Evolutionary conservation across 805 yeast genomes (phyloP).

Genomic region (Saccharomycopsis babjevae): DNA sequence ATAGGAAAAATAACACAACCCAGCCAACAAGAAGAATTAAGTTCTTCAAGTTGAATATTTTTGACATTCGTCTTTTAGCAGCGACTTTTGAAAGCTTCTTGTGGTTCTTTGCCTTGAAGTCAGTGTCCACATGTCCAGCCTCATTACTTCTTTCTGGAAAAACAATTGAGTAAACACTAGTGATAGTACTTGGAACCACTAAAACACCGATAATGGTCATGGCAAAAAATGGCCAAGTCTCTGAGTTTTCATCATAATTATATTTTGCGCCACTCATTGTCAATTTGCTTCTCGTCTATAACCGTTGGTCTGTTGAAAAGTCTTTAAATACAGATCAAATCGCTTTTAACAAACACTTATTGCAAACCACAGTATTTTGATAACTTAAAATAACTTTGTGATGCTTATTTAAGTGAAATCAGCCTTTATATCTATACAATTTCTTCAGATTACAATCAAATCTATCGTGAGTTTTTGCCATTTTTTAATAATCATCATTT

Average conservation of each 20-base stretch:
- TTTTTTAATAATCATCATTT: too few relatives aligned
- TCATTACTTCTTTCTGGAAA: constrained; percentile 22
- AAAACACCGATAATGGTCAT: constrained; percentile 60
- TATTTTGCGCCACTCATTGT: constrained; percentile 46
- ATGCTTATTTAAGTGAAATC: too few relatives aligned
- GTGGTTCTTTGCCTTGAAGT: constrained; percentile 30
- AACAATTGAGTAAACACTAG: constrained; percentile 22
- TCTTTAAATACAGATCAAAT: too few relatives aligned
- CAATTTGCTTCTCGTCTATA: background rate
- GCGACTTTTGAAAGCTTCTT: constrained; percentile 25
- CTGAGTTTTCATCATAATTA: constrained; percentile 79
- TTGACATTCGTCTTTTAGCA: constrained; percentile 23
- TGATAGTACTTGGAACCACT: constrained; percentile 52
- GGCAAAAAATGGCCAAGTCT: constrained; percentile 88
- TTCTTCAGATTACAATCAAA: background rate
- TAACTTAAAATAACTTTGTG: too few relatives aligned
- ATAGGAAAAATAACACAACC: constrained; percentile 29
- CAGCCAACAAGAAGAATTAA: constrained; percentile 22
- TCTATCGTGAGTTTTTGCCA: background rate
- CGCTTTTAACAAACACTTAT: too few relatives aligned
- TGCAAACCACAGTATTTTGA: too few relatives aligned
- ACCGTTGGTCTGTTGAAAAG: background rate
- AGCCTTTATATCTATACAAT: too few relatives aligned
- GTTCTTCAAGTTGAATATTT: constrained; percentile 12
- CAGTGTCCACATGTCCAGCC: constrained; percentile 27